phyloP scores from a whole-genome alignment of 108 stramenopile genomes.

The Pseudonitzschia multistriata region DNA sequence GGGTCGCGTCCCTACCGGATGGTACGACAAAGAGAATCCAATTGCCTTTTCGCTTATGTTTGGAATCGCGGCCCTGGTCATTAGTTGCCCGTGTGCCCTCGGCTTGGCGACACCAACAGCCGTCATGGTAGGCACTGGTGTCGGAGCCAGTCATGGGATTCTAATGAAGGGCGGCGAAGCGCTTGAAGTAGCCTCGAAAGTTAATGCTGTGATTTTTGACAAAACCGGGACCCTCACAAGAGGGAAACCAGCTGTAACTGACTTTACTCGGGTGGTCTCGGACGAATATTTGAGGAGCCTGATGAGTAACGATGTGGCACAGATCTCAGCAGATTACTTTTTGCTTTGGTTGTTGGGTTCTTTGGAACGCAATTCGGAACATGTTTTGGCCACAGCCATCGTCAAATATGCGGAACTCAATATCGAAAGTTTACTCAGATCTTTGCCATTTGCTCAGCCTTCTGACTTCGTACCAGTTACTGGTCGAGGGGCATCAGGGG shows the following conservation, averaged over 20 bases:
- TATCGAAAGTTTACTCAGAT: conserved; percentile 21
- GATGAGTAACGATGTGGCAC: conserved; percentile 18
- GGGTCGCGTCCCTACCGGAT: conserved; percentile 32
- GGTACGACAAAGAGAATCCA: conserved; percentile 41
- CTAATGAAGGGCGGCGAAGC: conserved; percentile 97
- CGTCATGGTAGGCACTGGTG: conserved; percentile 91
- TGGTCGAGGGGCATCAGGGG: conserved; percentile 78
- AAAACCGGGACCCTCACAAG: conserved; percentile 98
- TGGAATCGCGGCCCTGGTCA: conserved; percentile 89
- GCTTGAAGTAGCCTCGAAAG: conserved; percentile 82
- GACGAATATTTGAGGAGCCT: conserved; percentile 40
- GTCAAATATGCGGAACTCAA: conserved; percentile 43
- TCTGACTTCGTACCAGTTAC: conserved; percentile 48
- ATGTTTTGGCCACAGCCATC: conserved; percentile 81
- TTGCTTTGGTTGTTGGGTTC: conserved; percentile 71
- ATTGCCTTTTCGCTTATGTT: conserved; percentile 50
- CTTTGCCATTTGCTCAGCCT: conserved; percentile 42
- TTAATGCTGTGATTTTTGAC: conserved; percentile 90
- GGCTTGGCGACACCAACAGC: conserved; percentile 98
- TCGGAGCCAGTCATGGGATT: conserved; percentile 91
- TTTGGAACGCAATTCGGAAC: conserved; percentile 80
- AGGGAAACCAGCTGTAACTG: conserved; percentile 78
- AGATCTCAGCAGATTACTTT: conserved; percentile 4
- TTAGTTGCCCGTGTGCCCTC: conserved; percentile 96
- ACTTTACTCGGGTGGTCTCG: conserved; percentile 49